Base-by-base conservation (phyloP, 192 early-diverging fungal genomes). In the Entomortierella beljakovae region DNA sequence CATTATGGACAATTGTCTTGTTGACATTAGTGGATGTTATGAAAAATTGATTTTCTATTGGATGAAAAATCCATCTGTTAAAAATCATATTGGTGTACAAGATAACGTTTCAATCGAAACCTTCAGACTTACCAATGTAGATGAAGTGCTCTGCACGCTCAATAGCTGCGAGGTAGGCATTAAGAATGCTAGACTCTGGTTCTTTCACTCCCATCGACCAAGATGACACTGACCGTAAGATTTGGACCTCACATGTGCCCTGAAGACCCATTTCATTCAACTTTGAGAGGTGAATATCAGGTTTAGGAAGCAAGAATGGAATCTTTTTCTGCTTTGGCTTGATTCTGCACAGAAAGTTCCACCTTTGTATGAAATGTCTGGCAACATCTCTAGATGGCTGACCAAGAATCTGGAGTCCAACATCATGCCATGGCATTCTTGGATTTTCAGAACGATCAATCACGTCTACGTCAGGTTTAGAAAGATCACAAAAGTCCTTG, bases 381-480 rank as follows among this genome's bases (percentile, higher is more conserved):
- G 92, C 92, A 20, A 94, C 81, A 60, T 95, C 94, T 31, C 90
- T 86, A 25, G 91, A 89, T 3, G 94, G 87, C 62, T 90, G 89
- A 16, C 93, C 94, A 10, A 90, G 82, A 68, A 95, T 86, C 38
- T 87, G 89, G 69, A 93, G 88, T 4, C 89, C 88, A 20, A 95
- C 88, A 63, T 95, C 94, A 70, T 95, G 94, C 94, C 94, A 95
- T 20, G 94, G 94, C 94, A 94, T 93, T 32, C 94, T 86, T 9
- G 92, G 85, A 23, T 81, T 67, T 26, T 68, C 71, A 31, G 65
- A 42, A 5, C 89, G 86, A 52, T 86, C 84, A 52, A 91, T 71
- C 28, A 74, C 56, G 31, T 85, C 83, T 51, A 86, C 59, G 32
- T 81, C 82, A 3, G 84, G 83, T 53, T 87, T 83, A 59, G 83